A percentile compares a stretch with the other conserved stretches of the same genome.
These are phyloP conservation scores for Tribonema minus DNA, from an alignment of 108 stramenopile genomes.

Conservation along the genomic window DNA sequence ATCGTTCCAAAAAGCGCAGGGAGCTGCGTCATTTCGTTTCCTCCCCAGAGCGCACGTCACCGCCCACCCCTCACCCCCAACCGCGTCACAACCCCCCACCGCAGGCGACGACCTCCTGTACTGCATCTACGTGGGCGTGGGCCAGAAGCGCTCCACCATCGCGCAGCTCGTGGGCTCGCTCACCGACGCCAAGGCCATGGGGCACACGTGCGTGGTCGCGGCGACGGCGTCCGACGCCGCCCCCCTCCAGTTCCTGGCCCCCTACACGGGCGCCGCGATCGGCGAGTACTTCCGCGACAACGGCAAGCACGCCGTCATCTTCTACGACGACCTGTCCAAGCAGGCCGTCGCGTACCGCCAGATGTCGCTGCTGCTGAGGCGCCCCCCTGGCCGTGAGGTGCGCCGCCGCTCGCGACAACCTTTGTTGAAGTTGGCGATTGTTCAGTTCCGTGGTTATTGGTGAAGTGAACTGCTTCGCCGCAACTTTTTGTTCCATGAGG, in stretches of 20 bases:
- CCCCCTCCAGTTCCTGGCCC: conserved; percentile 95
- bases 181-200: conserved; percentile 92
- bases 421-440: neutral
- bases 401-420: neutral
- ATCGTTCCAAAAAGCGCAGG: too few relatives aligned
- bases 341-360: conserved; percentile 99
- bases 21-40: too few relatives aligned
- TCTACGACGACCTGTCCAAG: conserved; percentile 99
- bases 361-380: conserved; percentile 95
- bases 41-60: too few relatives aligned
- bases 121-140: conserved; percentile 99
- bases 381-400: conserved; percentile 96
- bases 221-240: conserved; percentile 99
- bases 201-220: conserved; percentile 95
- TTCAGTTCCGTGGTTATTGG: neutral
- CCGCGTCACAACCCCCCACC: too few relatives aligned
- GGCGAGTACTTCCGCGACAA: conserved; percentile 99
- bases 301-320: conserved; percentile 99
- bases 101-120: conserved; percentile 83
- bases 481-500: neutral
- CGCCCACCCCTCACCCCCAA: too few relatives aligned
- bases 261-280: conserved; percentile 97
- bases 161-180: conserved; percentile 98
- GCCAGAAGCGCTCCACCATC: conserved; percentile 99
- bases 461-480: neutral